Evolutionary conservation across 768 basidiomycete genomes (phyloP), one percentile per base, ranked within the genome.

Genomic region (Lactifluus pinguis): DNA sequence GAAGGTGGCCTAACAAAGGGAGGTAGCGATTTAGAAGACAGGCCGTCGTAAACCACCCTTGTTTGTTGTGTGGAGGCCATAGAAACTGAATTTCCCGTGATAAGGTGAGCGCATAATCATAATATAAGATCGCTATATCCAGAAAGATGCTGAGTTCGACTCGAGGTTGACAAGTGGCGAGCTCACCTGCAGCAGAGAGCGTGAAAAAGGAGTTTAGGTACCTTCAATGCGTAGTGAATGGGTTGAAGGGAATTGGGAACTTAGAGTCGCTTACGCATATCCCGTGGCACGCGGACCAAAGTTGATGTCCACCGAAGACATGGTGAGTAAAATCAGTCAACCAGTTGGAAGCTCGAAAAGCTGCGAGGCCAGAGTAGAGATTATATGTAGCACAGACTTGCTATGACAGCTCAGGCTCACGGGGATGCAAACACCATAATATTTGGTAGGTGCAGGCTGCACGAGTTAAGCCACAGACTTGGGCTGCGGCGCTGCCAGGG

Each of bases 21-120:
- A 78, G 66, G 58, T 83, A 83, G 9, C 81, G 77, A 59, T 80
- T 80, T 41, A 80, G 54, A 49, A 80, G 75, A 67, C 81, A 82
- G 65, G 76, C 73, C n/a, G 73, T 72, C 1, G 79, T 72, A 50
- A 77, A 76, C n/a, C 66, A 64, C 3, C 68, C 71, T 59, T 73
- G 77, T 4, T 73, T 75, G 49, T 72, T 70, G 44, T 47, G 44
- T 6, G 60, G 60, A 53, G 68, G 68, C 81, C 81, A 83, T 7
- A 83, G 66, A 49, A 73, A 74, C 17, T 68, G 65, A 42, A 79
- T 65, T 64, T 83, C 80, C 34, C 66, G 65, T 21, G 65, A 59
- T 38, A 71, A 61, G 9, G 72, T 73, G 51, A 72, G 55, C 19
- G 66, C 0, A 52, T 67, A 71, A 64, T 73, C 72, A 60, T 72